Base-by-base conservation (phyloP, 2,329 filamentous ascomycete species). In the Diaporthe ilicicola region DNA sequence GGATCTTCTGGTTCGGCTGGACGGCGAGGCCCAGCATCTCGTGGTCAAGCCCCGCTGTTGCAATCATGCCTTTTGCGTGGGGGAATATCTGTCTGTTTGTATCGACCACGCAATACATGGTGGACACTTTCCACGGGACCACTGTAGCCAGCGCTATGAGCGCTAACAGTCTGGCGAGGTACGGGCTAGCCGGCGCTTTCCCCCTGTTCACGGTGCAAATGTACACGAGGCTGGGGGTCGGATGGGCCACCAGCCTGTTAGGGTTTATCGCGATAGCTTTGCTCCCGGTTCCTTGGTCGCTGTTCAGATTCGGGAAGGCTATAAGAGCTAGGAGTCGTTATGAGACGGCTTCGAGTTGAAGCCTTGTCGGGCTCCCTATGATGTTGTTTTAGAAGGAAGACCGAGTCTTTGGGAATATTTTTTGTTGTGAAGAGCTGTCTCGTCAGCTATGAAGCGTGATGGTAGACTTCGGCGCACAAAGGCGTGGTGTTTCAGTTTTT, bases 1-100 rank as follows among this genome's bases (percentile, higher is more conserved):
- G 84, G 0, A 76, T 91, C 12, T 90, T 90, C 75, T 89, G 89
- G 87, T 89, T 89, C 73, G 88, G 84, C 0, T 91, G 89, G 89
- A 85, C 86, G 1, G 85, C 86, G 0, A 78, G 81, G 5, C 70
- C 74, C 0, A 81, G 80, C 8, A 76, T 86, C 1, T 82, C 83
- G 4, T 90, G 88, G 86, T 84, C 83, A 0, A 83, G 84, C 27
- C 84, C 87, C 0, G 82, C 85, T 0, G 77, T 86, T 0, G 85
- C 87, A 4, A 86, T 88, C 9, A 80, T 89, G 3, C 81, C 86
- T 0, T 91, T 91, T 75, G 87, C 87, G 0, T 89, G 86, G 84
- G 89, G 89, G 1, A 90, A 90, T 74, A 78, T 91, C 0, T 88
- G 84, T 71, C 81, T 91, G 2, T 91, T 91, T 74, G 83, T 90